These are phyloP conservation scores for Curvularia sp. DNA, from an alignment of 2,329 filamentous ascomycete genomes.

Conservation along the genomic window DNA sequence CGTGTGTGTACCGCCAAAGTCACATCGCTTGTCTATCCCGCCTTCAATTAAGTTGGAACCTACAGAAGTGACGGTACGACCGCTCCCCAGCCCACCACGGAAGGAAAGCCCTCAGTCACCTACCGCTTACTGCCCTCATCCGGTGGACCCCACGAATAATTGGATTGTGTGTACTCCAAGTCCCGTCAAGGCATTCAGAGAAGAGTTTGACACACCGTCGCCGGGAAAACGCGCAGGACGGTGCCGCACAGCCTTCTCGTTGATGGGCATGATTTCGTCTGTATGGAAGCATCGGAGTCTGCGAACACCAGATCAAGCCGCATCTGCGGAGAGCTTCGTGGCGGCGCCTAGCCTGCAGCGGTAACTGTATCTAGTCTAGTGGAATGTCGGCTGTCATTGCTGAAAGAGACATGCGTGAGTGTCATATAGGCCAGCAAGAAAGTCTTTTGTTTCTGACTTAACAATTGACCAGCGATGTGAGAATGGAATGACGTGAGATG, in stretches of 20 bases:
- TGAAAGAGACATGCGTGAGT: not conserved
- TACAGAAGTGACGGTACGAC: constrained; percentile 14
- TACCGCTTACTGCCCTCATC: constrained; percentile 33
- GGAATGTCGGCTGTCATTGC: not conserved
- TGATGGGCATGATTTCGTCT: constrained; percentile 32
- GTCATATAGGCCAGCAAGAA: not conserved
- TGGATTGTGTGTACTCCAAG: constrained; percentile 41
- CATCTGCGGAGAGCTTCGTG: not conserved
- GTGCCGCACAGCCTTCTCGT: constrained; percentile 22
- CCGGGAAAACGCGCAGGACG: constrained; percentile 20
- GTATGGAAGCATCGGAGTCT: constrained; percentile 35
- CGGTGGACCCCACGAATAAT: constrained; percentile 34
- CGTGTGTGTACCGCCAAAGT: constrained; percentile 10
- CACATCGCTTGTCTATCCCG: constrained; percentile 35
- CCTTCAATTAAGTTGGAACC: constrained; percentile 31
- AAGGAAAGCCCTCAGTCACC: constrained; percentile 24
- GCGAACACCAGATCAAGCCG: constrained; percentile 1
- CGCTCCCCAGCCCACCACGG: constrained; percentile 27
- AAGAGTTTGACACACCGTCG: constrained; percentile 32
- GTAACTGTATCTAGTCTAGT: not conserved
- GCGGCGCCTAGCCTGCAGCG: constrained; percentile 12
- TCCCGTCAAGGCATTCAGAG: constrained; percentile 32
- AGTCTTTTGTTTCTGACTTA: not conserved
- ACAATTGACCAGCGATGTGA: not conserved
- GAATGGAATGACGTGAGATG: not conserved